Evolutionary conservation across 140 eudicot species (phyloP), one percentile per base, ranked within the genome.

Genomic region (Senecio squalidus): DNA sequence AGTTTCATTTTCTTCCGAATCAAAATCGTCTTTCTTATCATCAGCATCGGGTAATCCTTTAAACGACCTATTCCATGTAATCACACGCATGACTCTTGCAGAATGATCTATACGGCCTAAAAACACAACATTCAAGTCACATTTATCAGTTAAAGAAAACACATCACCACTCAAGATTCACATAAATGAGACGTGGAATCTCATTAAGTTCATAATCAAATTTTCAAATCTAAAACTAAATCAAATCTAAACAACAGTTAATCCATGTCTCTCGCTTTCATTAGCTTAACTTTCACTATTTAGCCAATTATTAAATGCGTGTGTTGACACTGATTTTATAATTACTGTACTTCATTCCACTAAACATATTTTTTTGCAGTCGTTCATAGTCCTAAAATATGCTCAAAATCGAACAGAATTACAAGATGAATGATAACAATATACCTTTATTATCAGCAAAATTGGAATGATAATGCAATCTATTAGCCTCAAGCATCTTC

Each of bases 381-480:
- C n/a, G n/a, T n/a, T n/a, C 49, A 43, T 3, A 4, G n/a, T 44
- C 16, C 50, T 16, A 44, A 7, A 14, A 6, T 13, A 16, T n/a
- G 50, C n/a, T 44, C 22, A 43, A 16, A 43, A 16, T 11, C 2
- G 0, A 4, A 29, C 5, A 15, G n/a, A 7, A 1, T 1, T 15
- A 30, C 8, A 54, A 27, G 23, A 29, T 3, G 45, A 9, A 68
- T 34, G 16, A 13, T 38, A 21, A 28, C 4, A 2, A 17, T 33
- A 34, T 69, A 82, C 97, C 94, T 80, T 80, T 55, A 28, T 76
- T 81, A 64, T 90, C 96, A 0, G 96, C 99, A 46, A 84, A 87
- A 70, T 84, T 92, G 2, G 99, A 92, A 69, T 92, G 99, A 71
- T 92, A 92, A 76, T 92, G 99, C 81, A 92, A 78, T 27, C 96